These are phyloP conservation scores for Saturnispora bothae DNA, from an alignment of 805 yeast genomes.

Conservation along the genomic window DNA sequence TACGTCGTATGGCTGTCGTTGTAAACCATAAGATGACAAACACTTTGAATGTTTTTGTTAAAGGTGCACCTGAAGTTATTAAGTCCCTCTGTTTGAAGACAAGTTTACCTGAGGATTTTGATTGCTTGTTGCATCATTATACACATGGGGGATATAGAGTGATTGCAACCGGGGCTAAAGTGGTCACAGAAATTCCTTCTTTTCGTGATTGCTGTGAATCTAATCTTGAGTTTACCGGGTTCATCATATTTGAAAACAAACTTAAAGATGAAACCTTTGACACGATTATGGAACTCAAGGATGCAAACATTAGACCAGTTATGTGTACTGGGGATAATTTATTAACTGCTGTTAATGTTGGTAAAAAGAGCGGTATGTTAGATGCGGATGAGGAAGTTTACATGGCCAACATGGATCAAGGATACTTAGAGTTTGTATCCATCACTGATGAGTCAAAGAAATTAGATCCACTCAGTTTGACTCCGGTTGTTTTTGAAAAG, in stretches of 20 bases:
- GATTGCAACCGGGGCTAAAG: constrained; percentile 77
- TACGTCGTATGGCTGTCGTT: constrained; percentile 87
- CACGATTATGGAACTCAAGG: constrained; percentile 47
- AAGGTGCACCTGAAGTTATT: constrained; percentile 97
- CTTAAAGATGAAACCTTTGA: constrained; percentile 58
- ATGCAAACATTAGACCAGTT: constrained; percentile 68
- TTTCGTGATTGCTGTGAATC: constrained; percentile 60
- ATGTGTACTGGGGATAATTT: constrained; percentile 99
- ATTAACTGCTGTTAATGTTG: constrained; percentile 90
- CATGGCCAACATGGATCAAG: constrained; percentile 49
- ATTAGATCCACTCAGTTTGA: constrained; percentile 56
- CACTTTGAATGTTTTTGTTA: constrained; percentile 61
- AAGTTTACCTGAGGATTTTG: constrained; percentile 65
- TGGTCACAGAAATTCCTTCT: constrained; percentile 23
- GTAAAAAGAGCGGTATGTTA: constrained; percentile 68
- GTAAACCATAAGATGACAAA: constrained; percentile 26
- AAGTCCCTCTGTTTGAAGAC: constrained; percentile 61
- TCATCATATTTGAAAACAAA: constrained; percentile 86
- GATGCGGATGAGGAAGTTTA: constrained; percentile 35
- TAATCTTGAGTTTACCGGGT: constrained; percentile 68
- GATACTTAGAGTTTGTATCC: constrained; percentile 45
- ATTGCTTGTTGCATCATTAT: constrained; percentile 65
- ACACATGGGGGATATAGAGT: constrained; percentile 94
- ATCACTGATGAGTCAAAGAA: constrained; percentile 45
- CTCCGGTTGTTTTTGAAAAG: constrained; percentile 32